Evolutionary conservation across 1,139 yeast species (phyloP).

Genomic region (Candida dubliniensis): DNA sequence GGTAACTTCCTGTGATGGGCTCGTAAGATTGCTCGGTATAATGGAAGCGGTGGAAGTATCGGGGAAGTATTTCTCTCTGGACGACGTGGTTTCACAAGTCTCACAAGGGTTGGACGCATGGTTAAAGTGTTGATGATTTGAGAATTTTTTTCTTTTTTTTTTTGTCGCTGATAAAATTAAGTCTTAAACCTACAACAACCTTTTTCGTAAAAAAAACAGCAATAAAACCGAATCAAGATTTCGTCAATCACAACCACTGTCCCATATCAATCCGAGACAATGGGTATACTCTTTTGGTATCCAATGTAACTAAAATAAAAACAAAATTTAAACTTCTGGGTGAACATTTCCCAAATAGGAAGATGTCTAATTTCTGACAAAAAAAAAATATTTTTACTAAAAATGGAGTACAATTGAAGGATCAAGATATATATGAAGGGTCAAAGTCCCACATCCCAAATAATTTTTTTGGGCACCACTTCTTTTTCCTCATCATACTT

Average conservation of each 20-base stretch:
- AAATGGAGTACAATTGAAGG: neutral
- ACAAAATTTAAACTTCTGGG: no score
- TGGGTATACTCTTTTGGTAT: no score
- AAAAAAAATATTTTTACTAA: neutral
- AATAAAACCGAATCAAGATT: no score
- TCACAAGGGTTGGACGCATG: conserved; percentile 53
- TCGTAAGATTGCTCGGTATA: conserved; percentile 75
- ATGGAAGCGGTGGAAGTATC: conserved; percentile 74
- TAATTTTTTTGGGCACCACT: neutral
- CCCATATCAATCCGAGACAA: no score
- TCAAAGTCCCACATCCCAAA: neutral
- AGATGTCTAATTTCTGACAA: no score
- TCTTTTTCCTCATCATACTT: neutral
- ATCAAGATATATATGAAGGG: neutral
- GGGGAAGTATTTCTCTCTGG: conserved; percentile 57
- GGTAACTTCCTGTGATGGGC: conserved; percentile 73
- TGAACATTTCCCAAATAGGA: neutral
- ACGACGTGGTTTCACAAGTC: conserved; percentile 57
- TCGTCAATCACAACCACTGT: no score
- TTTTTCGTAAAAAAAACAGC: no score
- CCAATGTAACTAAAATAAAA: no score
- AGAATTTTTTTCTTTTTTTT: neutral
- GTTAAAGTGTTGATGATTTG: neutral
- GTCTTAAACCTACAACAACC: no score
- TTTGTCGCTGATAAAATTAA: no score